These are phyloP conservation scores for Hibiscus syriacus DNA, from an alignment of 345 rosid species.

Conservation along the genomic window DNA sequence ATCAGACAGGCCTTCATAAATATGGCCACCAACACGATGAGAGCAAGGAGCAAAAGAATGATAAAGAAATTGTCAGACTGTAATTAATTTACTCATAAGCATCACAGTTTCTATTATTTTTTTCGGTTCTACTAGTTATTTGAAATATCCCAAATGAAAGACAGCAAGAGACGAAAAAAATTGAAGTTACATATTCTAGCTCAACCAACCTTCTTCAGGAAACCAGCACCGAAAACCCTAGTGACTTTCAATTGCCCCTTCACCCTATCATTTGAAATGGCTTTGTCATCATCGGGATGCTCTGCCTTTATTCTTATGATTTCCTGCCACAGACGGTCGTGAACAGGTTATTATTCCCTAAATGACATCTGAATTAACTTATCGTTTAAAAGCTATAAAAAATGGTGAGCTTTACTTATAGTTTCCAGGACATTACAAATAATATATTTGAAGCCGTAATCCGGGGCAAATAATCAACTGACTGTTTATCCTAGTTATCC, in stretches of 20 bases:
- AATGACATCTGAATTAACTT: background rate
- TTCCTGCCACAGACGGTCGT: constrained; percentile 48
- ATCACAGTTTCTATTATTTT: background rate
- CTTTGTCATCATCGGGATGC: constrained; percentile 76
- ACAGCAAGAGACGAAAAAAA: background rate
- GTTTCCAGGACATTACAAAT: background rate
- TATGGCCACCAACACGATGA: background rate
- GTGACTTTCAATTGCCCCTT: too few relatives aligned
- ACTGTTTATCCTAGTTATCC: background rate
- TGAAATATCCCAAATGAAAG: background rate
- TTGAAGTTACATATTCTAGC: background rate
- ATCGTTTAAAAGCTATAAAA: background rate
- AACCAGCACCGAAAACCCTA: constrained; percentile 85
- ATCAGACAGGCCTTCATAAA: background rate
- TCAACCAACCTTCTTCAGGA: constrained; percentile 73
- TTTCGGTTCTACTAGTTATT: too few relatives aligned
- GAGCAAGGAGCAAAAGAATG: background rate
- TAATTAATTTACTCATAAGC: background rate
- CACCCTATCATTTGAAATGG: constrained; percentile 75
- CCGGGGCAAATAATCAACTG: background rate
- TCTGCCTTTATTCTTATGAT: constrained; percentile 66
- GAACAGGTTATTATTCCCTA: background rate
- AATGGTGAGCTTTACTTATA: background rate
- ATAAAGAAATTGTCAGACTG: background rate
- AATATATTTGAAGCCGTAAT: background rate